phyloP scores from a whole-genome alignment of 192 early-diverging fungal genomes.

The Coemansia sp. region DNA sequence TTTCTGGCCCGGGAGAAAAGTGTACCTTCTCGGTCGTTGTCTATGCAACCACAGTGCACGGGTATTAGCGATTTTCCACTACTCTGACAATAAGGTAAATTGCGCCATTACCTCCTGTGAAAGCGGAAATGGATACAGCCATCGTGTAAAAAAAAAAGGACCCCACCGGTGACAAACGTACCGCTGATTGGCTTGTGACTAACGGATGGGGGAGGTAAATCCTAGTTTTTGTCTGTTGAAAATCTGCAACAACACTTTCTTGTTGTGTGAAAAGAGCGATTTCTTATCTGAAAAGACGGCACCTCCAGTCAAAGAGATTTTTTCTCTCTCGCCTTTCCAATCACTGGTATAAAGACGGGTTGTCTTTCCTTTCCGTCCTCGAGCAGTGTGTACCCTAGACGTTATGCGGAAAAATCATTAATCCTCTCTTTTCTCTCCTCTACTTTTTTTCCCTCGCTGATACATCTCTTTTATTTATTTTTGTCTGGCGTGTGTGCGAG shows the following conservation, averaged over 20 bases:
- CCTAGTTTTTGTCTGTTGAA: background rate
- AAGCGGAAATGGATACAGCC: background rate
- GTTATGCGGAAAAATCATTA: constrained; percentile 18
- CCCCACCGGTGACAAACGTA: constrained; percentile 7
- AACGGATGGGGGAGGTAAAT: background rate
- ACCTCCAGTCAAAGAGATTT: too few relatives aligned
- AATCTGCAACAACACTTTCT: background rate
- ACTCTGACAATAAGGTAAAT: background rate
- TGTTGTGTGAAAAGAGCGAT: background rate
- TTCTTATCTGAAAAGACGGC: constrained; percentile 3
- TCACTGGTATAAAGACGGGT: background rate
- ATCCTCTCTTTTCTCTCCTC: background rate
- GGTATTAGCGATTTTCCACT: background rate
- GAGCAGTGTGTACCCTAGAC: constrained; percentile 27
- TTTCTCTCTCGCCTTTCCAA: too few relatives aligned
- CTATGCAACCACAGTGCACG: background rate
- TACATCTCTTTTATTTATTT: constrained; percentile 1
- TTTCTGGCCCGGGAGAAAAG: constrained; percentile 1
- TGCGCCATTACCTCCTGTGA: background rate
- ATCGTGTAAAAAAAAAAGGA: background rate
- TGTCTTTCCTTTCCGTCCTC: background rate
- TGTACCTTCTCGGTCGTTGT: background rate
- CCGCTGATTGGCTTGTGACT: constrained; percentile 12
- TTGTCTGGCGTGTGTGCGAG: background rate
- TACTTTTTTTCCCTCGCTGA: background rate